Evolutionary conservation across 441 rosid species (phyloP).

Genomic region (Pelargonium myrrhifolium): DNA sequence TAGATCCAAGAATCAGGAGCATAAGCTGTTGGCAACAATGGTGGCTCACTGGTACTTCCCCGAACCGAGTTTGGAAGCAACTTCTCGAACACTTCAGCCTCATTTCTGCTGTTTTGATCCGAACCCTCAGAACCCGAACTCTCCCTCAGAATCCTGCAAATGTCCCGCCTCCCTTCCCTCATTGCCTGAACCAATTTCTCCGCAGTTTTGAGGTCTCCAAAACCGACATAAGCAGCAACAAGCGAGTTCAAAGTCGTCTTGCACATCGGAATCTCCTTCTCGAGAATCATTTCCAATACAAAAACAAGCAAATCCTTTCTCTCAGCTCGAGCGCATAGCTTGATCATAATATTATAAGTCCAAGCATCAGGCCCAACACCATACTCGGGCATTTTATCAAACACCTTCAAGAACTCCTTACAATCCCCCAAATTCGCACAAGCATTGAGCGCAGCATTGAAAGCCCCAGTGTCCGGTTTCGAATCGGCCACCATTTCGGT

Average conservation of each 20-base stretch:
- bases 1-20: conserved; percentile 71
- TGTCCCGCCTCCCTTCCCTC: conserved; percentile 80
- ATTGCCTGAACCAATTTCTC: conserved; percentile 79
- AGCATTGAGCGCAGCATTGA: conserved; percentile 78
- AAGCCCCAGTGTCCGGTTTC: conserved; percentile 77
- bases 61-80: conserved; percentile 56
- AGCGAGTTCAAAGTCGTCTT: conserved; percentile 79
- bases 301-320: conserved; percentile 68
- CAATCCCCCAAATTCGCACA: conserved; percentile 75
- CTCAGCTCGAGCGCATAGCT: conserved; percentile 65
- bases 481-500: conserved; percentile 44
- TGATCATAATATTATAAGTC: conserved; percentile 73
- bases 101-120: conserved; percentile 17
- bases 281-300: conserved; percentile 63
- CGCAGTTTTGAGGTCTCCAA: conserved; percentile 65
- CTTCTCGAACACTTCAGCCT: conserved; percentile 41
- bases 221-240: conserved; percentile 89
- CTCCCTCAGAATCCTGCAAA: conserved; percentile 66
- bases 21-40: conserved; percentile 53
- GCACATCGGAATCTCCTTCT: conserved; percentile 48
- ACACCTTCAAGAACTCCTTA: conserved; percentile 50
- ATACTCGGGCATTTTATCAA: conserved; percentile 59
- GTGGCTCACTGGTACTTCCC: conserved; percentile 39
- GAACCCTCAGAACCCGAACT: conserved; percentile 25
- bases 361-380: conserved; percentile 65